phyloP scores from a whole-genome alignment of 208 protist genomes.

The Trichomonas tenax region DNA sequence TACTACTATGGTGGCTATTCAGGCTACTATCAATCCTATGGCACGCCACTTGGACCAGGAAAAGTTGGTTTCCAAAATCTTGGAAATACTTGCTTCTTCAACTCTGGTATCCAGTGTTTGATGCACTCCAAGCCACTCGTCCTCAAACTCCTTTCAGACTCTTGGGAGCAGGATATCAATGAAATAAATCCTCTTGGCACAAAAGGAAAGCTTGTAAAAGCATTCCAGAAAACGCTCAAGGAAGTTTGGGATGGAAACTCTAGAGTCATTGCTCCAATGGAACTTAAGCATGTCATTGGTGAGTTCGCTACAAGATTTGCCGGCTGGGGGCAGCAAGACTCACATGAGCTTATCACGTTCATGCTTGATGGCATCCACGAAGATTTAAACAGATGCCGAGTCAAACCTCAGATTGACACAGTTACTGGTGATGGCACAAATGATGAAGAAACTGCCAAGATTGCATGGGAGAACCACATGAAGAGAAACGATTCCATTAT shows the following conservation, averaged over 20 bases:
- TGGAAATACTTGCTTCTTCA: slow-evolving; percentile 93
- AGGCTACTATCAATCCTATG: background rate
- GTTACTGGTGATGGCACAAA: slow-evolving; percentile 18
- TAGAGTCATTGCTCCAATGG: background rate
- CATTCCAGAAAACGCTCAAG: slow-evolving; percentile 17
- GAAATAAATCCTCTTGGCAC: slow-evolving; percentile 17
- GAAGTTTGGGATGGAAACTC: slow-evolving; percentile 24
- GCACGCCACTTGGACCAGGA: background rate
- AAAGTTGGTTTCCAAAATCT: slow-evolving; percentile 64
- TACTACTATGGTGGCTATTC: background rate
- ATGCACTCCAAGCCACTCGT: slow-evolving; percentile 60
- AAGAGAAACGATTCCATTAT: background rate
- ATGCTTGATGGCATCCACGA: slow-evolving; percentile 65
- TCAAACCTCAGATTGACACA: slow-evolving; percentile 41
- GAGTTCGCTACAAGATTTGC: slow-evolving; percentile 23
- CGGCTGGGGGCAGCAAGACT: slow-evolving; percentile 36
- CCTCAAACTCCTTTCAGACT: background rate
- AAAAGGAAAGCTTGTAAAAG: slow-evolving; percentile 21
- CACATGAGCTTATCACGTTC: slow-evolving; percentile 46
- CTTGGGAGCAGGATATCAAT: slow-evolving; percentile 25
- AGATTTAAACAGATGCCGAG: slow-evolving; percentile 57
- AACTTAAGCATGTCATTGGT: slow-evolving; percentile 38
- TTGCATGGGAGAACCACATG: background rate
- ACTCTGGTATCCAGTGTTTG: slow-evolving; percentile 74
- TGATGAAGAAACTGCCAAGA: background rate